Base-by-base conservation (phyloP, 805 yeast genomes). In the Candida ficus region DNA sequence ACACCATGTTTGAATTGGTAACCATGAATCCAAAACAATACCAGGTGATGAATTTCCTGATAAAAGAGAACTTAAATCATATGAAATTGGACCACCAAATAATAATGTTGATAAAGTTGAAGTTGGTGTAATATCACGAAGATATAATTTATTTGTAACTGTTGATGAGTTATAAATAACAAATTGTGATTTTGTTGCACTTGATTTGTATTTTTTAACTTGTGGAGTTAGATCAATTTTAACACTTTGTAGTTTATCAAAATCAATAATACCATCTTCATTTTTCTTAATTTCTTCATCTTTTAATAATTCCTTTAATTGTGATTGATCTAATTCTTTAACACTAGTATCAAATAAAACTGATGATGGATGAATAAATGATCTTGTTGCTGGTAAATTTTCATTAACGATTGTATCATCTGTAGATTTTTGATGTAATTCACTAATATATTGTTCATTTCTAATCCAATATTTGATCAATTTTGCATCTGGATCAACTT, bases 1-100 rank as follows among this genome's bases (percentile, higher is more conserved):
- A 48, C 95, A 83, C 97, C 97, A 91, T 1, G 96, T 87, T 46
- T 86, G 71, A 11, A 91, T 71, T 1, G 96, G 95, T 26, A 87
- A 62, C 97, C 98, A 90, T n/a, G 73, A 72, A 50, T 87, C 96
- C 41, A 91, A 64, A 8, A 88, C 78, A 27, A 93, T 75, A 18
- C 97, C 97, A 0, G 96, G 95, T 0, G 89, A 75, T 5, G 79
- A 71, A 30, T 66, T 70, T 1, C 73, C 65, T 0, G 70, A 58
- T n/a, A 54, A 44, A 10, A 65, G 48, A 7, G 62, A 54, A 10
- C 67, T 57, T 36, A 79, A 49, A 50, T 83, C 86, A 56, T 80
- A 83, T 29, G 68, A 60, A 16, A 84, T 71, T 1, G 75, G 73
- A 6, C 95, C 93, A 9, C 96, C 95, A 61, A 91, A 87, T 25